These are phyloP conservation scores for Russula sp. DNA, from an alignment of 768 basidiomycete genomes.

Conservation along the genomic window DNA sequence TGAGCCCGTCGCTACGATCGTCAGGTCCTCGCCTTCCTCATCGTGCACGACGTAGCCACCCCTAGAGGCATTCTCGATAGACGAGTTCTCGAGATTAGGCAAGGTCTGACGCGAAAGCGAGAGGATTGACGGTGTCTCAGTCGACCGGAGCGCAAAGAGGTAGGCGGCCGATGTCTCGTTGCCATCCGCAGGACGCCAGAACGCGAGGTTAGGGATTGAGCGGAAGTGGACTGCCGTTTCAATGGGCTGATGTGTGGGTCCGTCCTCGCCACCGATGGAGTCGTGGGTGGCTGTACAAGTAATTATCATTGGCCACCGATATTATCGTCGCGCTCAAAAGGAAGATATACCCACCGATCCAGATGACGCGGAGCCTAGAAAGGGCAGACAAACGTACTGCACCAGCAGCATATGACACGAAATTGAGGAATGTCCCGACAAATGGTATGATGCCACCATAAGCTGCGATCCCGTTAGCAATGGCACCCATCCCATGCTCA, in stretches of 20 bases:
- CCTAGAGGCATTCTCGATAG: conserved; percentile 73
- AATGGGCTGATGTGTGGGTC: conserved; percentile 93
- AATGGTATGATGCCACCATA: conserved; percentile 92
- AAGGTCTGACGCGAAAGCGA: conserved; percentile 86
- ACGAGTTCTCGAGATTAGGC: conserved; percentile 84
- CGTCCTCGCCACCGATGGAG: conserved; percentile 91
- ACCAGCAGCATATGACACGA: conserved; percentile 90
- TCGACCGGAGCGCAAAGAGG: conserved; percentile 67
- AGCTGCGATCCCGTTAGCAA: conserved; percentile 84
- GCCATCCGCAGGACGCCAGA: conserved; percentile 92
- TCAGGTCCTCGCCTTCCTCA: conserved; percentile 72
- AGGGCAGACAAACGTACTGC: conserved; percentile 89
- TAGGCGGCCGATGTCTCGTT: conserved; percentile 97
- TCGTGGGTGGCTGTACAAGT: conserved; percentile 75
- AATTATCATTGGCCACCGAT: background rate
- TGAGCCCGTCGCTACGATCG: conserved; percentile 83
- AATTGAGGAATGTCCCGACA: conserved; percentile 92
- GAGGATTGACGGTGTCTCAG: conserved; percentile 74
- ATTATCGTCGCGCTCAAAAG: background rate
- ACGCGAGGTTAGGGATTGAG: conserved; percentile 84
- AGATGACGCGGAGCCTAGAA: conserved; percentile 84
- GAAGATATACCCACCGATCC: conserved; percentile 62
- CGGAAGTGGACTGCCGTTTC: conserved; percentile 86
- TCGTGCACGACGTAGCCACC: conserved; percentile 92
- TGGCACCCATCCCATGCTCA: conserved; percentile 96